phyloP scores from a whole-genome alignment of 1,284 basidiomycete species.

The Tylopilus sp. region DNA sequence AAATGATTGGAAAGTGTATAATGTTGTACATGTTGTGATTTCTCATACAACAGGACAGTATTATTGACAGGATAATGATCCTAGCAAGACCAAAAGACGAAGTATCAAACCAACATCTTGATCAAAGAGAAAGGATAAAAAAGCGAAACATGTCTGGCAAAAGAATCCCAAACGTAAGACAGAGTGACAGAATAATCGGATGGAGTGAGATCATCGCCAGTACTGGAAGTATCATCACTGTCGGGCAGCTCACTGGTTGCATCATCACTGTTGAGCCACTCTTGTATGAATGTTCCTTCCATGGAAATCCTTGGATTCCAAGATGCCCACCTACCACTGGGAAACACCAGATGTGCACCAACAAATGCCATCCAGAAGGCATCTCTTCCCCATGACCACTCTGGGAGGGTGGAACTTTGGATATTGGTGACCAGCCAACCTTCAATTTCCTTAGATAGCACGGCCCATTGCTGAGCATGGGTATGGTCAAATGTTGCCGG shows the following conservation, averaged over 20 bases:
- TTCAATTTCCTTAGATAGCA: too few species aligned
- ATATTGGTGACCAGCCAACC: too few species aligned
- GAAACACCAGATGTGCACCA: background rate
- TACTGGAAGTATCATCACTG: background rate
- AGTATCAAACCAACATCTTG: background rate
- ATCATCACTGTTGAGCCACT: background rate
- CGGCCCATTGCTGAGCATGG: too few species aligned
- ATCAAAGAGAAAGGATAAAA: background rate
- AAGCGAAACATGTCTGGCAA: background rate
- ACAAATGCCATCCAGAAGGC: slow-evolving; percentile 1
- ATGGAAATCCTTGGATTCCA: background rate
- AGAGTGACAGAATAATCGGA: background rate
- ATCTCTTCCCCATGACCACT: too few species aligned
- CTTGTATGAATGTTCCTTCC: background rate
- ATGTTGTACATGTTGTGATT: background rate
- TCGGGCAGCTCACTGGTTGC: background rate
- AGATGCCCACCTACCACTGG: background rate
- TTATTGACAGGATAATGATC: background rate
- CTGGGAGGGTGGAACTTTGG: too few species aligned
- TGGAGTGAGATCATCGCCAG: background rate
- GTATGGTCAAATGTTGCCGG: too few species aligned
- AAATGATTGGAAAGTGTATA: background rate
- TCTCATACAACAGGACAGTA: background rate
- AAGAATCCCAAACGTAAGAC: background rate
- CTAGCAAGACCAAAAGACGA: background rate